phyloP scores from a whole-genome alignment of 305 asterid genomes.

The Fraxinus sp. region DNA sequence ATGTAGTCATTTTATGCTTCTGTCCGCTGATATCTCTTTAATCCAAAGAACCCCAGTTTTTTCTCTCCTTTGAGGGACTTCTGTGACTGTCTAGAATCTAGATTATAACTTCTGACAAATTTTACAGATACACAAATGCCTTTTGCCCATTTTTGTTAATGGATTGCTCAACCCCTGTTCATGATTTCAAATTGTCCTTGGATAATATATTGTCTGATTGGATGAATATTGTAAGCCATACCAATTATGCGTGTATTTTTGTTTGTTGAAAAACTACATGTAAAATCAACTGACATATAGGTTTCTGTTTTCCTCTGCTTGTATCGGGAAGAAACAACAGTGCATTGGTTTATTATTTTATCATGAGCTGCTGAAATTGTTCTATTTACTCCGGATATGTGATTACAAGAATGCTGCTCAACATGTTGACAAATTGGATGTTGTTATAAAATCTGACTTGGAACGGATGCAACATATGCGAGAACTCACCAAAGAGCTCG shows the following conservation, averaged over 20 bases:
- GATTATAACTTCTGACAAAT: background rate
- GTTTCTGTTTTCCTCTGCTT: slow-evolving; percentile 28
- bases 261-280: slow-evolving; percentile 17
- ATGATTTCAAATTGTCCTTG: background rate
- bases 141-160: background rate
- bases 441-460: slow-evolving; percentile 80
- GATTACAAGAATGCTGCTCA: slow-evolving; percentile 92
- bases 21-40: background rate
- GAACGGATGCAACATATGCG: slow-evolving; percentile 63
- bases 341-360: slow-evolving; percentile 81
- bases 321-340: slow-evolving; percentile 60
- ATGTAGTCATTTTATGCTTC: slow-evolving; percentile 3
- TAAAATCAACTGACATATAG: slow-evolving; percentile 29
- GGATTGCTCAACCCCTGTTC: background rate
- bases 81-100: background rate
- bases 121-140: background rate
- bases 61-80: background rate
- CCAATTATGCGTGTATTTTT: slow-evolving; percentile 4
- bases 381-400: slow-evolving; percentile 86
- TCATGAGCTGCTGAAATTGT: slow-evolving; percentile 85
- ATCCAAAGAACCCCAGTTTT: background rate
- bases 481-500: slow-evolving; percentile 67
- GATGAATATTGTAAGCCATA: slow-evolving; percentile 15
- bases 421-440: slow-evolving; percentile 79
- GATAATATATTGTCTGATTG: background rate